These are phyloP conservation scores for Juncus effusus DNA, from an alignment of 176 grass and related monocot genomes.

Conservation along the genomic window DNA sequence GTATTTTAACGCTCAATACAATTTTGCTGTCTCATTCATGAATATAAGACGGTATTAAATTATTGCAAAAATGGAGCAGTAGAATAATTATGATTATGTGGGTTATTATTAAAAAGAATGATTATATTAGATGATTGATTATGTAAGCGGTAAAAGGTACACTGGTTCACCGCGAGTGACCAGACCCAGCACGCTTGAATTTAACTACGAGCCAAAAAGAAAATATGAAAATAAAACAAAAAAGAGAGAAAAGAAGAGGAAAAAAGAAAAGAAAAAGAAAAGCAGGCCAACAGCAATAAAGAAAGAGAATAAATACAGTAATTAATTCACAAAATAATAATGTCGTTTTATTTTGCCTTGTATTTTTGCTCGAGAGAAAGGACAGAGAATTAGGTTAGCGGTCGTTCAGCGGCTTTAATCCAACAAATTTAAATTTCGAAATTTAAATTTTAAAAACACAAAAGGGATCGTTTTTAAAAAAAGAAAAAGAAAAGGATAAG, in stretches of 20 bases:
- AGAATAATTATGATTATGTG: too few relatives aligned
- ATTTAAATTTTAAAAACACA: not conserved
- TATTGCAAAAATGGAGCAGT: too few relatives aligned
- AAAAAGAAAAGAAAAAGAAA: constrained; percentile 22
- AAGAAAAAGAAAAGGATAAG: too few relatives aligned
- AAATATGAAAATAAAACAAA: constrained; percentile 27
- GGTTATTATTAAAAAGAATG: too few relatives aligned
- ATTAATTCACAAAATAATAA: not conserved
- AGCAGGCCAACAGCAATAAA: constrained; percentile 16
- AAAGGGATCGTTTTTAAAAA: not conserved
- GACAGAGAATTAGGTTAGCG: constrained; percentile 24
- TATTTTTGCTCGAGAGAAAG: constrained; percentile 16
- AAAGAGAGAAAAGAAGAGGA: constrained; percentile 6
- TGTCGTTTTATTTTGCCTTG: not conserved
- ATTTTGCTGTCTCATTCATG: too few relatives aligned
- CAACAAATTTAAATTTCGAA: not conserved
- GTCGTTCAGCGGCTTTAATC: constrained; percentile 29
- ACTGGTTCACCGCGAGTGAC: constrained; percentile 15
- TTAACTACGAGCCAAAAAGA: constrained; percentile 30
- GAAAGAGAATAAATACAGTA: not conserved
- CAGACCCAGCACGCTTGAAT: constrained; percentile 21
- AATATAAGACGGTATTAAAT: too few relatives aligned
- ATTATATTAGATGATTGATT: not conserved
- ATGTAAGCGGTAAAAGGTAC: constrained; percentile 15
- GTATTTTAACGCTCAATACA: too few relatives aligned